Percentiles rank a stretch among this genome's conserved stretches.
phyloP scores from a whole-genome alignment of 208 protist genomes.

The Herpetomonas muscarum region DNA sequence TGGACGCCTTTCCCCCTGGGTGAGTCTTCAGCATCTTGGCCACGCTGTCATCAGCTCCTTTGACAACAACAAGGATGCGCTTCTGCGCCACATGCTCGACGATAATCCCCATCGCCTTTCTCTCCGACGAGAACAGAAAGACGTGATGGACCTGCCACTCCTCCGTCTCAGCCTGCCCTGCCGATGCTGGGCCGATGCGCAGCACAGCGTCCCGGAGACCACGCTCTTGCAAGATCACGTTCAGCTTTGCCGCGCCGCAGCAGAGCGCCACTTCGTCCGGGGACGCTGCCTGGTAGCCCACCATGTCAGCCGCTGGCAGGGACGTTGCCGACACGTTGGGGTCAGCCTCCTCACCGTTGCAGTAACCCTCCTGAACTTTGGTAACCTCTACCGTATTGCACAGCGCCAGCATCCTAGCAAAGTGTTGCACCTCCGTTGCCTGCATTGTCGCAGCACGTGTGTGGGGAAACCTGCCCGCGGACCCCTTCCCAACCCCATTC shows the following conservation, averaged over 20 bases:
- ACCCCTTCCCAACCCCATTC: too few relatives aligned
- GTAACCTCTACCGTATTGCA: constrained; percentile 88
- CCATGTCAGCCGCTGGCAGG: background rate
- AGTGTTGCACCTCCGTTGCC: constrained; percentile 26
- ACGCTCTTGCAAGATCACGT: constrained; percentile 44
- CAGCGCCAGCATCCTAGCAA: constrained; percentile 69
- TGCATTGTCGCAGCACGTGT: too few relatives aligned
- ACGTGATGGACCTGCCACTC: constrained; percentile 70
- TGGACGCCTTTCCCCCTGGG: background rate
- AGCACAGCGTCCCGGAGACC: constrained; percentile 22
- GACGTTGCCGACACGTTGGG: background rate
- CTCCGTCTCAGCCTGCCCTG: constrained; percentile 6
- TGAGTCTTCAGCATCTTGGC: constrained; percentile 23
- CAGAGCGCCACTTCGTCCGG: constrained; percentile 95
- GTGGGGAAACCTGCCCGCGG: too few relatives aligned
- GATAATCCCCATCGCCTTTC: constrained; percentile 86
- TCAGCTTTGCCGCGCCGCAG: constrained; percentile 49
- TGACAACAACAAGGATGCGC: constrained; percentile 60
- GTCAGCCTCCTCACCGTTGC: too few relatives aligned
- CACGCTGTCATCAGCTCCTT: constrained; percentile 89
- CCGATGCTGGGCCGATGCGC: constrained; percentile 12
- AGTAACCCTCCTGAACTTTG: too few relatives aligned
- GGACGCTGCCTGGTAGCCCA: constrained; percentile 81
- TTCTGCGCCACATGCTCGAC: constrained; percentile 39
- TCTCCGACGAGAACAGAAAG: constrained; percentile 85